Evolutionary conservation across 495 filamentous ascomycete genomes (phyloP), one percentile per base, ranked within the genome.

Genomic region (Entonaema liquescens): DNA sequence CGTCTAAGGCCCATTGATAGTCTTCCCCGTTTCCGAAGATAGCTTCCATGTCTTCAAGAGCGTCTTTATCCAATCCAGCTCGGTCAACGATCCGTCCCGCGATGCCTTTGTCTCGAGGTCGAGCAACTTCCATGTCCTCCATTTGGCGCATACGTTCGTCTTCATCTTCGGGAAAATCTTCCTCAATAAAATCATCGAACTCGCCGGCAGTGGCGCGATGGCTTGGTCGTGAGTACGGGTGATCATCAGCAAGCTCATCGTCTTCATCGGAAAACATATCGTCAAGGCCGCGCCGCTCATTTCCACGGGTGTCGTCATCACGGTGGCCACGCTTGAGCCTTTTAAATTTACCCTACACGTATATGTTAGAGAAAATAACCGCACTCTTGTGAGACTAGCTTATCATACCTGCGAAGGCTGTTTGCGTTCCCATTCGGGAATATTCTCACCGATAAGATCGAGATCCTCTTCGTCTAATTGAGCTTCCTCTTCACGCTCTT

Each of bases 261-360:
- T 99, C 95, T 38, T 99, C 95, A 63, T 98, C 95, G 3, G 92
- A 94, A 78, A 99, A 99, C 56, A 99, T 98, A 59, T 95, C 89
- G 49, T 92, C 88, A 15, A 98, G 86, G 17, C 89, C 93, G 65
- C 90, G 91, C 59, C 88, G 85, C 64, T 88, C 84, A 60, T 83
- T 82, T 57, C 88, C 85, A n/a, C 79, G 78, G 28, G 84, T 80
- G 35, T 85, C 81, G 31, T 91, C 90, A 49, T 94, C 93, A 63
- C 92, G 89, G 72, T 95, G 92, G 59, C 95, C 94, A 63, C 93
- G 92, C 83, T 98, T 99, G 28, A 99, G 86, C 31, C 96, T 89
- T 80, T 99, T 99, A 82, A 95, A 95, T 78, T 96, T 95, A 52
- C 89, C 88, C 91, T 98, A 74, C 26, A 57, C 9, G 23, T 6